Evolutionary conservation across 1,284 basidiomycete genomes (phyloP), one percentile per base, ranked within the genome.

Genomic region (Xanthoconium separans): DNA sequence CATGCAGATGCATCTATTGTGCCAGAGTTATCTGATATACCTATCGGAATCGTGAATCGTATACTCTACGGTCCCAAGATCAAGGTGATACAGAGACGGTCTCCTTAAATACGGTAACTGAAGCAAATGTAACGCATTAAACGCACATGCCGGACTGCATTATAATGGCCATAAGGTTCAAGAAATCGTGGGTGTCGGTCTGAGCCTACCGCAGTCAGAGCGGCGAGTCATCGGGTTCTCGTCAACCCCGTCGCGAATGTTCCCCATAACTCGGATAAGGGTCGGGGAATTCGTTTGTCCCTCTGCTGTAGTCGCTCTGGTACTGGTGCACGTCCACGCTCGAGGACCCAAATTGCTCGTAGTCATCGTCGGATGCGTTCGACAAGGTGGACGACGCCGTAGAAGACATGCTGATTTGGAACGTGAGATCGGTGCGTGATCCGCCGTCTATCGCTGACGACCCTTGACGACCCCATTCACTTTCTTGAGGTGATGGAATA

Each of bases 11-110:
- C 75, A 6, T 68, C 75, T 52, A 73, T 78, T 18, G 76, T 82
- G 18, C 84, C 87, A 8, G 82, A 85, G 59, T 73, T 87, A 27
- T 87, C 89, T 65, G 92, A 94, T 70, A 81, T 93, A 59, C 92
- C 92, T 3, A 85, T 93, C 56, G 87, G 87, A 42, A 65, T 92
- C 44, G 88, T 92, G 20, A 93, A 92, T 64, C 83, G 87, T 41
- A 79, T 85, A 40, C 63, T 87, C 34, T 89, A 89, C 60, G 64
- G 71, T 22, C 70, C 66, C 39, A 59, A 50, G 47, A 45, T 45
- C 47, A 58, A 61, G 44, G 55, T 50, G 44, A 51, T 53, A 57
- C 58, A 44, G 34, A 51, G 47, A 45, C 51, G 13, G 16, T 46
- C 53, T 47, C 54, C 4, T 53, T 63, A 69, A 65, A 68, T 71